Conservation (phyloP, 2,329 filamentous ascomycete species). For the Chaetomiaceae sp. region DNA sequence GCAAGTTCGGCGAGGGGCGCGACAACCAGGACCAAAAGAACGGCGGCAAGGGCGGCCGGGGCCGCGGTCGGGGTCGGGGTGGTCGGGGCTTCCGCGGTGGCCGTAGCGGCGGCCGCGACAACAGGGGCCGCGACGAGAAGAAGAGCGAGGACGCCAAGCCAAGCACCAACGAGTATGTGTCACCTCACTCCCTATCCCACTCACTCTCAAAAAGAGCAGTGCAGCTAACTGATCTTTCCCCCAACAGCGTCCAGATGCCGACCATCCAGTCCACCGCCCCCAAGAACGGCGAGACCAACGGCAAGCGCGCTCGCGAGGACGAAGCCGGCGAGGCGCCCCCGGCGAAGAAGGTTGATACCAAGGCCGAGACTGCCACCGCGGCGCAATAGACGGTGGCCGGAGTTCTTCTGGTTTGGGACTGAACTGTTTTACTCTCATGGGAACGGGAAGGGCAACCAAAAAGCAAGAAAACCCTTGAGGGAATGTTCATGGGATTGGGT, state of each 20-base stretch:
- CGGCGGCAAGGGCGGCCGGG: conserved; percentile 47
- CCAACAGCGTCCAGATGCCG: conserved; percentile 35
- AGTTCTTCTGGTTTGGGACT: background rate
- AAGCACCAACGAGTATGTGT: conserved; percentile 32
- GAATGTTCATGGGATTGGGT: background rate
- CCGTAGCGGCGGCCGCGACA: conserved; percentile 20
- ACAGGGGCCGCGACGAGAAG: conserved; percentile 30
- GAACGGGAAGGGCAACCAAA: background rate
- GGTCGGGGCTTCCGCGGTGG: conserved; percentile 35
- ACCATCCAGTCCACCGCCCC: conserved; percentile 42
- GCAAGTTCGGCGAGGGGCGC: conserved; percentile 56
- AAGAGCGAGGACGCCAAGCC: conserved; percentile 31
- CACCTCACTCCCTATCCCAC: background rate
- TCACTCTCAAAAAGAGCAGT: conserved; percentile 12
- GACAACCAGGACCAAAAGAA: conserved; percentile 48
- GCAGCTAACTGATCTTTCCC: conserved; percentile 8
- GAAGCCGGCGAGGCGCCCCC: conserved; percentile 43
- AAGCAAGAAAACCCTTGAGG: too few species aligned
- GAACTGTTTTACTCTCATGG: background rate
- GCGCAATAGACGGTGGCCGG: conserved; percentile 14
- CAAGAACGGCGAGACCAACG: conserved; percentile 35
- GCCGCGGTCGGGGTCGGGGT: conserved; percentile 37
- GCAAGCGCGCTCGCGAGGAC: conserved; percentile 54
- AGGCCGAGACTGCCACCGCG: conserved; percentile 35
- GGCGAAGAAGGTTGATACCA: conserved; percentile 60